Base-by-base conservation (phyloP, 306 rosid genomes). In the Prunus persica region DNA sequence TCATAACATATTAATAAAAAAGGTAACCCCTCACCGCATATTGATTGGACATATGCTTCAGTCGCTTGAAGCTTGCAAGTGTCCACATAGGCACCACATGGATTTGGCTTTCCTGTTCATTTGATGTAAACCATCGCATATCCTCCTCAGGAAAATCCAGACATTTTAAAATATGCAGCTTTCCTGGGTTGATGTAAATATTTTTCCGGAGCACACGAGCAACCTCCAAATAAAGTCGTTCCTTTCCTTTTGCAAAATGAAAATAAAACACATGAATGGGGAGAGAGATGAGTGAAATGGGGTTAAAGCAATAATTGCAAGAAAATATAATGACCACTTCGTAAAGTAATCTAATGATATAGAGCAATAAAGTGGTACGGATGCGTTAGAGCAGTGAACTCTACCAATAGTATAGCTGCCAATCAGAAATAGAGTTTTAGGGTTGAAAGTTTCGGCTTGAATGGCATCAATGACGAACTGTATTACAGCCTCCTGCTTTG, bases 51-150 rank as follows among this genome's bases (percentile, higher is more conserved):
- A 94, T 19, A 61, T 92, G 93, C 86, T 92, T 90, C 69, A 94
- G 89, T 77, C 98, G 87, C 85, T 94, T 94, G 81, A 90, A 90
- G 91, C 97, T 94, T 54, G 97, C 96, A 19, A 92, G 86, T 41
- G 97, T 89, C 98, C 98, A 92, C 97, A 94, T 79, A 32, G 98
- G 98, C 56, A 93, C 93, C 72, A 92, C 92, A 72, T 94, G 98
- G 80, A 94, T 87, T 72, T 90, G 91, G 88, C 96, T 94, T 88
- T 94, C 98, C 56, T 80, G 86, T 83, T 94, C 97, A 69, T 92
- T 90, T 67, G 58, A 76, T 65, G 97, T 94, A 83, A 91, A 91
- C 96, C 97, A 90, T 78, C 78, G 91, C 93, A 94, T 92, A 80
- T 90, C 97, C 82, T 89, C 97, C 81, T 85, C 91, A 20, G 84